Conservation (phyloP, 345 rosid genomes). For the Arabidopsis thaliana region DNA sequence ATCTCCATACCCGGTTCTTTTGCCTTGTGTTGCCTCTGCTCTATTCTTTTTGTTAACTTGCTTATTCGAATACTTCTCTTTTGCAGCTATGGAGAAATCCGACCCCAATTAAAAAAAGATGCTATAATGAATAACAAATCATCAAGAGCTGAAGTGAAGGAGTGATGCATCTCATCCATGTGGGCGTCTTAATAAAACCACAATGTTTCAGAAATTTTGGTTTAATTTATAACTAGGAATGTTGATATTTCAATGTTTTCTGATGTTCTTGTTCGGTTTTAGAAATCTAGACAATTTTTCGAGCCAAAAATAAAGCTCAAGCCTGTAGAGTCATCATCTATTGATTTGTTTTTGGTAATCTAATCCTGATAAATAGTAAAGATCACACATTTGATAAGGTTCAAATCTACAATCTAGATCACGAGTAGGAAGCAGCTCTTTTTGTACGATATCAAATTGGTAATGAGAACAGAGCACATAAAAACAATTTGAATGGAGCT, state of each 20-base stretch:
- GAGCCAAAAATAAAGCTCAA: conserved; percentile 6
- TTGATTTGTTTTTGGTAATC: too few species aligned
- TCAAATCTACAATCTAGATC: too few species aligned
- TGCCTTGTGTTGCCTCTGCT: background rate
- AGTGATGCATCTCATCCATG: background rate
- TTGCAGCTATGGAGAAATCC: conserved; percentile 74
- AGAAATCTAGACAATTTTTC: background rate
- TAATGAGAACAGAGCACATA: too few species aligned
- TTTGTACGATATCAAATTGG: too few species aligned
- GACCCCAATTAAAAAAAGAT: conserved; percentile 47
- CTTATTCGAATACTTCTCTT: background rate
- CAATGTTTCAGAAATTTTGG: background rate
- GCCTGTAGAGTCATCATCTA: background rate
- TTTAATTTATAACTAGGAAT: background rate
- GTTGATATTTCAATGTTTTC: background rate
- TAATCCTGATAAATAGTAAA: too few species aligned
- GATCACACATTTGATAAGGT: too few species aligned
- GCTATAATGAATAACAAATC: conserved; percentile 3
- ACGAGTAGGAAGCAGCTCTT: too few species aligned
- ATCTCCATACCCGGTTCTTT: conserved; percentile 28
- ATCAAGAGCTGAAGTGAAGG: background rate
- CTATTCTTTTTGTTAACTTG: background rate
- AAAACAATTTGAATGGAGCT: too few species aligned
- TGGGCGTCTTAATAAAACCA: background rate
- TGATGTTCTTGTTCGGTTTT: background rate